A percentile compares a stretch with the other conserved stretches of the same genome.
Evolutionary conservation across 345 rosid species (phyloP).

Genomic region (Psidium guajava): DNA sequence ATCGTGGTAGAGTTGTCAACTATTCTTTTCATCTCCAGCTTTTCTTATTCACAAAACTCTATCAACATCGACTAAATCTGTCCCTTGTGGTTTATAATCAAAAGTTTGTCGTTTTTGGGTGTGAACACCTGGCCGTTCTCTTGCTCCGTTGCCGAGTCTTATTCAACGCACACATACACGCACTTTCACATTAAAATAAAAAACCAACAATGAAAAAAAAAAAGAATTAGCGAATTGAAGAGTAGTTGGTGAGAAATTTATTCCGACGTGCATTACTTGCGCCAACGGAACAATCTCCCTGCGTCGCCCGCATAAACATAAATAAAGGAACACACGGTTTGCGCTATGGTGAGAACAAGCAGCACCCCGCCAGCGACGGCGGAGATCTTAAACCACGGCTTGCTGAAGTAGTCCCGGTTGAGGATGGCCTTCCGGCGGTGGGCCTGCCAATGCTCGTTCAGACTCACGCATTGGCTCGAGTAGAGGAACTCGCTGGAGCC

Average conservation of each 20-base stretch:
- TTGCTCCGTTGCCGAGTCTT: no score
- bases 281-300: background rate
- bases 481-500: background rate
- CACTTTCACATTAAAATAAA: no score
- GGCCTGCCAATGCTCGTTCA: background rate
- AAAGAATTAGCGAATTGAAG: background rate
- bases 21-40: no score
- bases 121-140: no score
- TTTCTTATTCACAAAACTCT: no score
- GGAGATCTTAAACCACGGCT: background rate
- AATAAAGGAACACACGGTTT: background rate
- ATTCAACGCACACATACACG: no score
- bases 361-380: background rate
- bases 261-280: background rate
- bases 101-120: no score
- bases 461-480: fast-evolving
- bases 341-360: background rate
- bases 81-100: no score
- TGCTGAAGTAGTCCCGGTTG: background rate
- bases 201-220: no score
- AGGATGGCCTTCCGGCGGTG: background rate
- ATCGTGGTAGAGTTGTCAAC: no score
- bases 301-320: background rate
- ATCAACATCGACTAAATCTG: no score
- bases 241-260: background rate